Evolutionary conservation across 257 asterid species (phyloP).

Genomic region (Cordia subcordata): DNA sequence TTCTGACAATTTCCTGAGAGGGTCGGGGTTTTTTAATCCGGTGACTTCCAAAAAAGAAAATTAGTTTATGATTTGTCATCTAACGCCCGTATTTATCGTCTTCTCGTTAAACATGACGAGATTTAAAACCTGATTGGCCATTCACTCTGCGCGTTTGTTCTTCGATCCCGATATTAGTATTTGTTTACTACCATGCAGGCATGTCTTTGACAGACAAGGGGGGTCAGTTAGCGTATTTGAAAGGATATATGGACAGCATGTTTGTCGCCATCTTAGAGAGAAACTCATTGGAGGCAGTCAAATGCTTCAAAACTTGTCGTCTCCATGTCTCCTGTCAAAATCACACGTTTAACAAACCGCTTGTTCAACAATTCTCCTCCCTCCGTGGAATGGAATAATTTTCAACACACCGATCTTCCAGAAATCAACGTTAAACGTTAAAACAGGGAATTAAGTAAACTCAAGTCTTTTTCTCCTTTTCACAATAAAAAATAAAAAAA

Average conservation of each 20-base stretch:
- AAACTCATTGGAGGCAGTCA: conserved; percentile 26
- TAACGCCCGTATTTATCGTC: too few relatives aligned
- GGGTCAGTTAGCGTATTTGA: conserved; percentile 23
- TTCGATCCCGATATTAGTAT: too few relatives aligned
- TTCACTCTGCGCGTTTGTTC: too few relatives aligned
- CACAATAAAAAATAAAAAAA: neutral
- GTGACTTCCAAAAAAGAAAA: too few relatives aligned
- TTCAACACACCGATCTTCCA: neutral
- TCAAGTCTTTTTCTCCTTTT: neutral
- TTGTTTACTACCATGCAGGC: neutral
- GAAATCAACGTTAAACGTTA: conserved; percentile 26
- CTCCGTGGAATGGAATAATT: too few relatives aligned
- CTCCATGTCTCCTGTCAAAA: conserved; percentile 18
- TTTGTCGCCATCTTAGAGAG: neutral
- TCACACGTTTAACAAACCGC: conserved; percentile 12
- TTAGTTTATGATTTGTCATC: too few relatives aligned
- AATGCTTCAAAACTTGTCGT: neutral
- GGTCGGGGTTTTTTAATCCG: too few relatives aligned
- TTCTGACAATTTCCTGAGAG: too few relatives aligned
- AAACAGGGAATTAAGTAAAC: conserved; percentile 1
- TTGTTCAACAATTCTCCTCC: neutral
- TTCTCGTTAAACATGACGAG: too few relatives aligned
- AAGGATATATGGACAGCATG: conserved; percentile 11
- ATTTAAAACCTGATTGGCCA: too few relatives aligned
- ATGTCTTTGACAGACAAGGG: neutral